These are phyloP conservation scores for Penicillium simplicissimum DNA, from an alignment of 495 filamentous ascomycete species.

Conservation along the genomic window DNA sequence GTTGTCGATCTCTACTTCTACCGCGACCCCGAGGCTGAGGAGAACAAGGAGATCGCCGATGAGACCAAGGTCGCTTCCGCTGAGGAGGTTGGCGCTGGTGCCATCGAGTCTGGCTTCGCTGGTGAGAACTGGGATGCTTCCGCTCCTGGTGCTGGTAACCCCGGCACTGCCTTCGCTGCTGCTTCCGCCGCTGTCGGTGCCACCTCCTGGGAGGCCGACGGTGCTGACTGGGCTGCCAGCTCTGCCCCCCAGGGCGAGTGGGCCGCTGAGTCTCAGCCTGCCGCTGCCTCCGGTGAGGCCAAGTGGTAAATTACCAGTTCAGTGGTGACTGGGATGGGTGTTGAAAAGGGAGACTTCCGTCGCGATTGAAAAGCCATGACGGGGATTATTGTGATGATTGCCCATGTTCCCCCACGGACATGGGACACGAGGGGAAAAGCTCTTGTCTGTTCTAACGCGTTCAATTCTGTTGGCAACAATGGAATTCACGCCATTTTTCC, in stretches of 20 bases:
- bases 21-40: constrained; percentile 98
- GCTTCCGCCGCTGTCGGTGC: constrained; percentile 61
- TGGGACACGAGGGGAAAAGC: constrained; percentile 20
- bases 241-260: constrained; percentile 61
- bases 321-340: constrained; percentile 34
- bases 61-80: constrained; percentile 67
- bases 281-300: constrained; percentile 43
- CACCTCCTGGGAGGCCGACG: constrained; percentile 78
- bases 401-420: constrained; percentile 9
- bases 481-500: constrained; percentile 28
- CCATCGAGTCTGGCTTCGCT: constrained; percentile 79
- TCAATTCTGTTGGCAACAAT: constrained; percentile 28
- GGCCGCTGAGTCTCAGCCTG: constrained; percentile 59
- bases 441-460: constrained; percentile 33
- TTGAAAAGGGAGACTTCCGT: constrained; percentile 36
- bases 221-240: constrained; percentile 71
- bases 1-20: constrained; percentile 99
- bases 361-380: constrained; percentile 28
- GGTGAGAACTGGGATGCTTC: constrained; percentile 58
- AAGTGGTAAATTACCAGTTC: constrained; percentile 62
- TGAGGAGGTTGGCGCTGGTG: constrained; percentile 80
- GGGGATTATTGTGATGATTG: constrained; percentile 31
- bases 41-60: constrained; percentile 83
- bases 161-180: constrained; percentile 62
- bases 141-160: constrained; percentile 59